A percentile compares a stretch with the other conserved stretches of the same genome.
Evolutionary conservation across 306 rosid genomes (phyloP).

Genomic region (Carpinus fangiana): DNA sequence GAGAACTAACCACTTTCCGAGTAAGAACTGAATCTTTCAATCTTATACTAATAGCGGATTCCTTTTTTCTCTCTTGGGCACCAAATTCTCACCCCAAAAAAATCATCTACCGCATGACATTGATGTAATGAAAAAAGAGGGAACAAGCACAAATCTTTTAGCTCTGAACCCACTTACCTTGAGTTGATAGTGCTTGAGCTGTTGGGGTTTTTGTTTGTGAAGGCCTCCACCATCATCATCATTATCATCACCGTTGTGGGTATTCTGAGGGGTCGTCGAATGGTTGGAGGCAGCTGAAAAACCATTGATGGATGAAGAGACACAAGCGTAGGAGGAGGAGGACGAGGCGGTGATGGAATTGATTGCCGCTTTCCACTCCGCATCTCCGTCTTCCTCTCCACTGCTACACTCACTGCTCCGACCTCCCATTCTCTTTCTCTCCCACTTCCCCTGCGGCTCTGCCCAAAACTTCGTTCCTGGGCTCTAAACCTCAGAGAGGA

Average conservation of each 20-base stretch:
- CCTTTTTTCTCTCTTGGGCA: not conserved
- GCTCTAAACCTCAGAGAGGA: not conserved
- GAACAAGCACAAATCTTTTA: not conserved
- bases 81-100: not conserved
- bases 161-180: constrained; percentile 51
- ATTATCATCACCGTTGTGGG: constrained; percentile 8
- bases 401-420: constrained; percentile 49
- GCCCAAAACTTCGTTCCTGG: not conserved
- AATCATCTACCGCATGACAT: not conserved
- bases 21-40: not conserved
- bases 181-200: constrained; percentile 75
- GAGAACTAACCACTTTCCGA: not conserved
- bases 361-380: constrained; percentile 78
- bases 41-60: not conserved
- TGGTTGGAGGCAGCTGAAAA: constrained; percentile 26
- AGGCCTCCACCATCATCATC: constrained; percentile 15
- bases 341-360: constrained; percentile 52
- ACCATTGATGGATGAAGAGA: constrained; percentile 48
- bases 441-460: not conserved
- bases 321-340: constrained; percentile 26
- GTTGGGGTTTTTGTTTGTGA: constrained; percentile 39
- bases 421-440: constrained; percentile 45
- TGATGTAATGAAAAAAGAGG: constrained; percentile 1
- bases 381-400: constrained; percentile 85
- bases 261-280: not conserved